These are phyloP conservation scores for Insectozyma bohioensis DNA, from an alignment of 1,139 yeast species.

Conservation along the genomic window DNA sequence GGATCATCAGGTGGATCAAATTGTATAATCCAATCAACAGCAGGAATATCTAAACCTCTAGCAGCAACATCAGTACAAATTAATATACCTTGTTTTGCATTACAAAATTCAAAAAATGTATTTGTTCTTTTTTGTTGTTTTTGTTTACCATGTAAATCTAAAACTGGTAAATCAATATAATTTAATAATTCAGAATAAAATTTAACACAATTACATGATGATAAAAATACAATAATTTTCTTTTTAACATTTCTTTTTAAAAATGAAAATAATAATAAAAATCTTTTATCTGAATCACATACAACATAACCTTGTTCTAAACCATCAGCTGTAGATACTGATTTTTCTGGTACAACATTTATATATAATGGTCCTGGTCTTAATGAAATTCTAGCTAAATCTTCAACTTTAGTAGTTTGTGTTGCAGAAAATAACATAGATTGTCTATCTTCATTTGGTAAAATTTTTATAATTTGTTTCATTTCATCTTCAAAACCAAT, in stretches of 20 bases:
- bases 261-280: constrained; percentile 85
- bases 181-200: constrained; percentile 92
- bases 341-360: constrained; percentile 84
- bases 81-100: constrained; percentile 89
- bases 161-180: constrained; percentile 93
- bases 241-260: constrained; percentile 88
- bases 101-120: constrained; percentile 96
- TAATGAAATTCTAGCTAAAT: constrained; percentile 92
- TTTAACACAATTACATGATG: constrained; percentile 96
- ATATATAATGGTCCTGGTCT: constrained; percentile 95
- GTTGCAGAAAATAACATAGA: constrained; percentile 98
- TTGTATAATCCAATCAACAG: constrained; percentile 97
- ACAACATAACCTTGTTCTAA: constrained; percentile 98
- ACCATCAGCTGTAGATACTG: constrained; percentile 91
- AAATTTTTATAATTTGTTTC: constrained; percentile 91
- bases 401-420: constrained; percentile 98
- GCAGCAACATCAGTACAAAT: constrained; percentile 98
- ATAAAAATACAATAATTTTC: constrained; percentile 88
- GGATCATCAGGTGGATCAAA: constrained; percentile 99
- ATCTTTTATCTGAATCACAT: constrained; percentile 94
- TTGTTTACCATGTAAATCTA: constrained; percentile 96
- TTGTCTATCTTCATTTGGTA: constrained; percentile 94
- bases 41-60: constrained; percentile 95
- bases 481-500: constrained; percentile 98
- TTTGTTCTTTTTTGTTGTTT: constrained; percentile 98